Evolutionary conservation across 2,329 filamentous ascomycete species (phyloP).

Genomic region (Metarhizium anisopliae): DNA sequence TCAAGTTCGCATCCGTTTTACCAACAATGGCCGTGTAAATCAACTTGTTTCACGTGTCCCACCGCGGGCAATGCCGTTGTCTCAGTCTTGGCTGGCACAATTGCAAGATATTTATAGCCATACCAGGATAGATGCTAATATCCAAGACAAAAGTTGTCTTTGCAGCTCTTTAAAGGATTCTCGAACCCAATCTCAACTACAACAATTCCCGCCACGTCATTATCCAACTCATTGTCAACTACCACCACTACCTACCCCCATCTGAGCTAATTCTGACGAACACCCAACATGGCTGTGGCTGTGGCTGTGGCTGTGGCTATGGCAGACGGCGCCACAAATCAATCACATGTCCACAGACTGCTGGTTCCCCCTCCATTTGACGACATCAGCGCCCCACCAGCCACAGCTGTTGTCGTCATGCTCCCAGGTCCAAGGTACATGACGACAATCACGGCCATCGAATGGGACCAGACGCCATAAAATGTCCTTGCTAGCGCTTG

Average conservation of each 20-base stretch:
- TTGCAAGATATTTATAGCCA: not conserved
- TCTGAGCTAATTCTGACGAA: not conserved
- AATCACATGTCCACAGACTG: not conserved
- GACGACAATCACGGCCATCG: not conserved
- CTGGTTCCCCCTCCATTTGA: not conserved
- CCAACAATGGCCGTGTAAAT: not conserved
- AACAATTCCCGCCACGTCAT: too few relatives aligned
- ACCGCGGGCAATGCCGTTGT: not conserved
- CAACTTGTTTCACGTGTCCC: too few relatives aligned
- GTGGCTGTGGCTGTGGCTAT: not conserved
- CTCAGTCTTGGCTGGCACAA: not conserved
- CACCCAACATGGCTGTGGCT: not conserved
- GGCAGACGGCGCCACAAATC: not conserved
- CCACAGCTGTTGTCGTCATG: constrained; percentile 13
- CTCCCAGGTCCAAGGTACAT: constrained; percentile 1
- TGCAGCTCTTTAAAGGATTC: too few relatives aligned
- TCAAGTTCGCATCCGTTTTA: not conserved
- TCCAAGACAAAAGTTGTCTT: too few relatives aligned
- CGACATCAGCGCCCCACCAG: constrained; percentile 5
- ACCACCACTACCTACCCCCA: too few relatives aligned
- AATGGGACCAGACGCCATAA: not conserved
- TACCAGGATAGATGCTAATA: too few relatives aligned
- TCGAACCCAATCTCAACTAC: too few relatives aligned
- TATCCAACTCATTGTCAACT: too few relatives aligned
- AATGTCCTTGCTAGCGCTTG: not conserved